Conservation (phyloP, 2,329 filamentous ascomycete species). For the Diaporthe citri region DNA sequence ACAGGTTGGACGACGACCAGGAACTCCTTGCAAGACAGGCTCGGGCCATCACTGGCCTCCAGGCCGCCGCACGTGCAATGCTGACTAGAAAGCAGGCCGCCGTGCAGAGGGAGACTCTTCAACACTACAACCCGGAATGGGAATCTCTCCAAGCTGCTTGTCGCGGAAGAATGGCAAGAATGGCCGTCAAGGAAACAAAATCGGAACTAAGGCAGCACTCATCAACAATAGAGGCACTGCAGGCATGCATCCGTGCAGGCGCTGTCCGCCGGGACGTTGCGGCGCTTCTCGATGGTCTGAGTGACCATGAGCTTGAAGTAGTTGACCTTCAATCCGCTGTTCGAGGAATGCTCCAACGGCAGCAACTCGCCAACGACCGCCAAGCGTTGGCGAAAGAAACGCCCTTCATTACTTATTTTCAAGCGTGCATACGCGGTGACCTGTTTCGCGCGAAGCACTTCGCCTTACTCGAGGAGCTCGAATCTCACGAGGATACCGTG, state of each 20-base stretch:
- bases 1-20: conserved; percentile 66
- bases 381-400: conserved; percentile 70
- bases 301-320: conserved; percentile 59
- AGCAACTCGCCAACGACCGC: conserved; percentile 61
- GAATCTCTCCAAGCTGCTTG: conserved; percentile 60
- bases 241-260: conserved; percentile 66
- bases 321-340: conserved; percentile 69
- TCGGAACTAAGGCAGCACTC: conserved; percentile 61
- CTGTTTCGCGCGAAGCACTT: conserved; percentile 71
- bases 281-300: conserved; percentile 61
- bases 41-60: conserved; percentile 66
- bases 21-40: conserved; percentile 64
- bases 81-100: conserved; percentile 68
- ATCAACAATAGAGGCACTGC: conserved; percentile 60
- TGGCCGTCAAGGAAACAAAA: conserved; percentile 58
- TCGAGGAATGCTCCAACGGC: conserved; percentile 72
- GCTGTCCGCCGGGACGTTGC: conserved; percentile 66
- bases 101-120: conserved; percentile 63
- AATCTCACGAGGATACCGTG: conserved; percentile 75
- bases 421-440: conserved; percentile 76
- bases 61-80: conserved; percentile 75
- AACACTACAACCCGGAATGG: conserved; percentile 63
- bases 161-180: conserved; percentile 63
- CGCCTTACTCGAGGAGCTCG: conserved; percentile 76
- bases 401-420: conserved; percentile 70